Percentiles rank a stretch among this genome's conserved stretches.
phyloP scores from a whole-genome alignment of 176 grass and related monocot species.

The maize (Zea mays) region Zm-B73-REFERENCE-NAM-5.0 NC_050097.1:190139001-190139500 shows the following conservation, averaged over 20 bases:
- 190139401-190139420: slow-evolving; percentile 99
- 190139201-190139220: slow-evolving; percentile 39
- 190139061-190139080: slow-evolving; percentile 52
- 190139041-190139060: slow-evolving; percentile 57
- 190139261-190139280: slow-evolving; percentile 37
- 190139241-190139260: slow-evolving; percentile 42
- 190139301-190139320: background rate
- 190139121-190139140: slow-evolving; percentile 48
- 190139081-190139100: slow-evolving; percentile 55
- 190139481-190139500: slow-evolving; percentile 51
- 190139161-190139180: background rate
- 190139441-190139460: slow-evolving; percentile 93
- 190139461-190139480: slow-evolving; percentile 78
- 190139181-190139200: slow-evolving; percentile 44
- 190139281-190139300: background rate
- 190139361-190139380: slow-evolving; percentile 72
- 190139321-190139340: slow-evolving; percentile 35
- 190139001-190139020: slow-evolving; percentile 85
- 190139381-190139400: slow-evolving; percentile 77
- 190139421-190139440: slow-evolving; percentile 99
- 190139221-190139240: slow-evolving; percentile 25
- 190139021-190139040: slow-evolving; percentile 65
- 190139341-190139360: slow-evolving; percentile 92
- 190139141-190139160: slow-evolving; percentile 33
- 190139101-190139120: slow-evolving; percentile 47